phyloP scores from a whole-genome alignment of 306 rosid species.

The Mimosa pudica region DNA sequence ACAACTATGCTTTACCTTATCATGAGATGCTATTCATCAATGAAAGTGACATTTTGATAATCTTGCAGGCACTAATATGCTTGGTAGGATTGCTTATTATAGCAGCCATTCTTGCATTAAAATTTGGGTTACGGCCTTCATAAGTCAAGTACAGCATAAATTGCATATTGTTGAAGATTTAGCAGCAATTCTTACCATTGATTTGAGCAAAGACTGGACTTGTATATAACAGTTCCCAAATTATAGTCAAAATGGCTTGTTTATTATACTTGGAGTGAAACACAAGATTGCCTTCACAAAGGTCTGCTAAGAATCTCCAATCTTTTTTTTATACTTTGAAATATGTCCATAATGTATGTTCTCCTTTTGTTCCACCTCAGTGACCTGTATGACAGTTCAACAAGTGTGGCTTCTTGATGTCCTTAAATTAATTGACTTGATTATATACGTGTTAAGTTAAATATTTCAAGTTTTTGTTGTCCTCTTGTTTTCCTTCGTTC shows the following conservation, averaged over 20 bases:
- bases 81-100: conserved; percentile 51
- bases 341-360: neutral
- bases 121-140: conserved; percentile 31
- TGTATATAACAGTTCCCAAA: conserved; percentile 33
- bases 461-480: neutral
- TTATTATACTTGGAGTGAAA: conserved; percentile 34
- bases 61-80: conserved; percentile 80
- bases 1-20: neutral
- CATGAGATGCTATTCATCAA: conserved; percentile 1
- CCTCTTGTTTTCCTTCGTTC: neutral
- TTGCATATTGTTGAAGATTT: conserved; percentile 13
- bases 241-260: conserved; percentile 11
- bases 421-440: neutral
- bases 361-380: neutral
- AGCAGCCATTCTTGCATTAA: conserved; percentile 51
- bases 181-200: neutral
- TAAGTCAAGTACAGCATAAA: conserved; percentile 17
- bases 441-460: neutral
- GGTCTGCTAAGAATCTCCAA: neutral
- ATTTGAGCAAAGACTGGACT: conserved; percentile 33
- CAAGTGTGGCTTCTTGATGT: neutral
- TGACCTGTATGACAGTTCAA: neutral
- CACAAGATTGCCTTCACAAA: conserved; percentile 29
- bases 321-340: neutral
- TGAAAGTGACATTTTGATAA: conserved; percentile 28